Percentiles rank a stretch among this genome's conserved stretches.
Evolutionary conservation across 2,329 filamentous ascomycete species (phyloP).

Genomic region (Geosmithia flava): DNA sequence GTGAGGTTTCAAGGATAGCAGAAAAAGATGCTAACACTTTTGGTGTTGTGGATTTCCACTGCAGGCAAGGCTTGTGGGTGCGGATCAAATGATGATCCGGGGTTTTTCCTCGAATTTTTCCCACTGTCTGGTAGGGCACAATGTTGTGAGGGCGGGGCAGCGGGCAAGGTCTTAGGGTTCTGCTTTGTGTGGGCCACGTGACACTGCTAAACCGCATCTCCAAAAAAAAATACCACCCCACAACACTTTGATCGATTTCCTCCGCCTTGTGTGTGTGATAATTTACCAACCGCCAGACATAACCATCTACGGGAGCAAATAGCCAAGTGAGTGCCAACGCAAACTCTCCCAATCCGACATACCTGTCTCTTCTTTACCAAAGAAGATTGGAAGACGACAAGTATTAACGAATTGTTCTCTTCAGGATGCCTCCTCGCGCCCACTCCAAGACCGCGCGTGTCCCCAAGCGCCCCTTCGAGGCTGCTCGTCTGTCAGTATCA

Average conservation of each 20-base stretch:
- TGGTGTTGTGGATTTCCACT: slow-evolving; percentile 24
- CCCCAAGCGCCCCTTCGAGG: slow-evolving; percentile 96
- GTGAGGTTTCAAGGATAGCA: background rate
- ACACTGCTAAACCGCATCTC: background rate
- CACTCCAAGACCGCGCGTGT: slow-evolving; percentile 99
- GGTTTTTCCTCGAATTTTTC: slow-evolving; percentile 11
- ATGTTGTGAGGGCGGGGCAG: slow-evolving; percentile 7
- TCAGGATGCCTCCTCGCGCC: slow-evolving; percentile 38
- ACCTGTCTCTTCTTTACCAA: slow-evolving; percentile 1
- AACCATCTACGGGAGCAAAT: slow-evolving; percentile 21
- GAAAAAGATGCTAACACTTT: slow-evolving; percentile 4
- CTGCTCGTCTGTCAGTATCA: slow-evolving; percentile 97
- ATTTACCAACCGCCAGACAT: slow-evolving; percentile 11
- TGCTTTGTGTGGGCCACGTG: background rate
- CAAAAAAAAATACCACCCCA: slow-evolving; percentile 20
- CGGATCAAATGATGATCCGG: slow-evolving; percentile 22
- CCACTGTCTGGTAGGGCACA: slow-evolving; percentile 18
- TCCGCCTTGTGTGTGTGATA: slow-evolving; percentile 2
- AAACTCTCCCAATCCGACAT: slow-evolving; percentile 1
- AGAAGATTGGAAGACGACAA: slow-evolving; percentile 4
- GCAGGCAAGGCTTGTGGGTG: slow-evolving; percentile 20
- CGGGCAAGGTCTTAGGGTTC: slow-evolving; percentile 18
- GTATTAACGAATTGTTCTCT: slow-evolving; percentile 11
- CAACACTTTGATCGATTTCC: slow-evolving; percentile 15
- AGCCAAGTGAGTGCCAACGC: slow-evolving; percentile 21